Conservation (phyloP, 768 basidiomycete genomes). For the Tylopilus rubrobrunneus region DNA sequence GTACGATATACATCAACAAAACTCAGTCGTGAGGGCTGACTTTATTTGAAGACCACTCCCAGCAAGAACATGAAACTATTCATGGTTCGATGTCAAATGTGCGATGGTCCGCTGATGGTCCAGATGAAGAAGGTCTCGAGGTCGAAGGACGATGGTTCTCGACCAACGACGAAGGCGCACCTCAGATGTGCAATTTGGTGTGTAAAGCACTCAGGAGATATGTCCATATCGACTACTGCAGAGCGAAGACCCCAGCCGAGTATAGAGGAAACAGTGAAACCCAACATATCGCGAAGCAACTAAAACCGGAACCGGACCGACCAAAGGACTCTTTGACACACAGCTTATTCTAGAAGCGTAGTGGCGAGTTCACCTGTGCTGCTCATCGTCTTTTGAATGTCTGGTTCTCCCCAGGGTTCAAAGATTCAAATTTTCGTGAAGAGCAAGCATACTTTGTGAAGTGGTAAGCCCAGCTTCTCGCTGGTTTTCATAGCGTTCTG, state of each 20-base stretch:
- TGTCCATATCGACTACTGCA: constrained; percentile 53
- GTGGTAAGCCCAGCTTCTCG: constrained; percentile 39
- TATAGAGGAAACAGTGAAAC: constrained; percentile 40
- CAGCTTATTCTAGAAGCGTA: constrained; percentile 51
- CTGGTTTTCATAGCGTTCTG: not conserved
- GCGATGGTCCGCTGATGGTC: constrained; percentile 51
- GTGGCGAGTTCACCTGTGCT: constrained; percentile 34
- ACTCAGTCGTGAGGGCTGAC: not conserved
- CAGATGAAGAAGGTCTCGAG: constrained; percentile 45
- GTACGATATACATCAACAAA: constrained; percentile 25
- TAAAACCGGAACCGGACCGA: constrained; percentile 42
- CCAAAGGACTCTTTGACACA: constrained; percentile 58
- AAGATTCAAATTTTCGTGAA: constrained; percentile 58
- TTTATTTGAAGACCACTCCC: constrained; percentile 39
- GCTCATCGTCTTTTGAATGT: not conserved
- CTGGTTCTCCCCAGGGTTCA: constrained; percentile 44
- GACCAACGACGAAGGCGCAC: constrained; percentile 50
- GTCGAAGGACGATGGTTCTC: constrained; percentile 51
- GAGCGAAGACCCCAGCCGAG: constrained; percentile 28
- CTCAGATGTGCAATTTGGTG: constrained; percentile 57
- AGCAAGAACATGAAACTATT: constrained; percentile 55
- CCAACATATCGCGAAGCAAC: constrained; percentile 39
- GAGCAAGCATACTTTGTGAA: constrained; percentile 49
- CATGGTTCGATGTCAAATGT: constrained; percentile 61
- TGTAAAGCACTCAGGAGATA: constrained; percentile 53